Evolutionary conservation across 805 yeast species (phyloP), one percentile per base, ranked within the genome.

Genomic region (Priceomyces haplophilus): DNA sequence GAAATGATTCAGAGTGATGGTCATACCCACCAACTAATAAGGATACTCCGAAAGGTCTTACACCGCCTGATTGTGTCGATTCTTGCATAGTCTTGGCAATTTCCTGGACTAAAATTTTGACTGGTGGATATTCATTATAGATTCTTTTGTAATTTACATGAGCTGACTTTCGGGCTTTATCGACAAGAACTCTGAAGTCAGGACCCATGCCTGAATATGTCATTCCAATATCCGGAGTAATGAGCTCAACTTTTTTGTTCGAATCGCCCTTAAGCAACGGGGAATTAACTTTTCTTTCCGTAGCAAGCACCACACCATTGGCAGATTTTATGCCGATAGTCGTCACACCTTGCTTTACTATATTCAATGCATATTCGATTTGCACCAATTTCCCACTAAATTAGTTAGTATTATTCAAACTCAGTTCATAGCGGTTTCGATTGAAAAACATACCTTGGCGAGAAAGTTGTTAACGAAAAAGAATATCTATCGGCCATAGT

Each of bases 131-230:
- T 66, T 93, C 98, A 62, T 91, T 90, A 70, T 91, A 93, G 47
- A 90, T 75, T 61, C 96, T 80, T 70, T 91, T 90, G 68, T 93
- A 93, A 58, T 85, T 79, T 17, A 97, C 83, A 64, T 93, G 98
- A 34, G 97, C 87, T 46, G 86, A 82, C 65, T 88, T 90, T 56
- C 99, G 81, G 8, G 98, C 88, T 64, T 85, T 85, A 68, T 93
- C 98, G 39, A 90, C 88, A 25, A 93, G 76, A 12, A 93, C 96
- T 51, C 99, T 78, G 72, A 86, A 93, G 64, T 93, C 99, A 17
- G 99, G 99, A 19, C 98, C 98, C 98, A 93, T 90, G 15, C 99
- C 99, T 5, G 96, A 78, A 67, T 93, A 93, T 3, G 95, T 90
- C 77, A 93, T 88, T 44, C 97, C 99, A 54, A 91, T 86, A 61